These are phyloP conservation scores for Beverwykella pulmonaria DNA, from an alignment of 495 filamentous ascomycete species.

Conservation along the genomic window DNA sequence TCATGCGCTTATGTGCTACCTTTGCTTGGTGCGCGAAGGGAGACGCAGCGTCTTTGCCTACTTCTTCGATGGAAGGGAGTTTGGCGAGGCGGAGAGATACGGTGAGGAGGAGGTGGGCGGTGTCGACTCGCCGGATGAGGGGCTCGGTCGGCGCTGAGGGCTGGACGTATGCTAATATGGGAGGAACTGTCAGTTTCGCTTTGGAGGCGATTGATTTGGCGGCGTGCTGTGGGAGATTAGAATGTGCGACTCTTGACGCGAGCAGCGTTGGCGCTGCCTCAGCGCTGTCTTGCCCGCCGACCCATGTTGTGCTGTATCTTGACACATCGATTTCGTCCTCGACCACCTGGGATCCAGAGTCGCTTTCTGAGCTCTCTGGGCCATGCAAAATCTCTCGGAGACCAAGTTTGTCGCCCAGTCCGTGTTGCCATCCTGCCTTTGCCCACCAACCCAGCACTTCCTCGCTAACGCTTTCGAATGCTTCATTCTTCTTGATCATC, in stretches of 20 bases:
- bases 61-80: constrained; percentile 67
- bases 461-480: constrained; percentile 82
- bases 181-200: constrained; percentile 56
- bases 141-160: constrained; percentile 52
- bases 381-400: constrained; percentile 64
- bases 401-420: constrained; percentile 74
- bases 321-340: constrained; percentile 67
- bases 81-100: constrained; percentile 87
- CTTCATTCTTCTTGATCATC: constrained; percentile 75
- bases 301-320: constrained; percentile 59
- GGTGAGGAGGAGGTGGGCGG: constrained; percentile 73
- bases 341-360: constrained; percentile 39
- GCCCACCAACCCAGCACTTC: constrained; percentile 95
- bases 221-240: constrained; percentile 19
- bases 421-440: constrained; percentile 86
- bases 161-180: constrained; percentile 79
- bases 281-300: constrained; percentile 10
- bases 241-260: constrained; percentile 50
- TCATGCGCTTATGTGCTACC: constrained; percentile 74
- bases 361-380: constrained; percentile 47
- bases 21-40: constrained; percentile 76
- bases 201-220: constrained; percentile 10
- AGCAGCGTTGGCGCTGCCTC: constrained; percentile 28
- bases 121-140: constrained; percentile 85
- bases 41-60: constrained; percentile 55